These are phyloP conservation scores for Sideroxylon spinosum DNA, from an alignment of 179 eudicot species.

Conservation along the genomic window DNA sequence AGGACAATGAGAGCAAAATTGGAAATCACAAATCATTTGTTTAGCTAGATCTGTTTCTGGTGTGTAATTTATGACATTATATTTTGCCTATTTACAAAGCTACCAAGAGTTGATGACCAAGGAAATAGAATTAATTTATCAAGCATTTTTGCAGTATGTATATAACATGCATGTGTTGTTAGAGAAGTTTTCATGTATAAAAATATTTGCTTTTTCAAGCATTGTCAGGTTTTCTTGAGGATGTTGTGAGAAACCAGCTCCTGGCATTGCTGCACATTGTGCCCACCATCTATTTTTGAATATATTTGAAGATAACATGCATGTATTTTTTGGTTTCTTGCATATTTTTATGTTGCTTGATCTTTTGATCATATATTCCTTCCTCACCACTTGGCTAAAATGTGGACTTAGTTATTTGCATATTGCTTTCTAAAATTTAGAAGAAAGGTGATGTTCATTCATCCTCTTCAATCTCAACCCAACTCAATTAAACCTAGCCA, in stretches of 20 bases:
- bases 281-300: not conserved
- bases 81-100: too few species aligned
- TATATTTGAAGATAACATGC: not conserved
- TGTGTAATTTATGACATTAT: not conserved
- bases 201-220: not conserved
- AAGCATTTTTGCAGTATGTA: not conserved
- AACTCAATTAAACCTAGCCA: too few species aligned
- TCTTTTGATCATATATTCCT: not conserved
- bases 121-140: not conserved
- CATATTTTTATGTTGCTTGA: not conserved
- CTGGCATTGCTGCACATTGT: not conserved
- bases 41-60: not conserved
- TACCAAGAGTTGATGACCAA: not conserved
- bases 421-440: not conserved
- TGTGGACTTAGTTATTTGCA: not conserved
- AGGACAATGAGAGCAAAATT: not conserved
- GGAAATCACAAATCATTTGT: not conserved
- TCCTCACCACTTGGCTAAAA: not conserved
- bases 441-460: slow-evolving; percentile 1
- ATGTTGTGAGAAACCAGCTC: not conserved
- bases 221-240: not conserved
- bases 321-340: not conserved
- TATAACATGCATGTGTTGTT: not conserved
- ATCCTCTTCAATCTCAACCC: not conserved
- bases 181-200: not conserved